A percentile compares a stretch with the other conserved stretches of the same genome.
phyloP scores from a whole-genome alignment of 805 yeast genomes.

The Isabelozyma heimii region DNA sequence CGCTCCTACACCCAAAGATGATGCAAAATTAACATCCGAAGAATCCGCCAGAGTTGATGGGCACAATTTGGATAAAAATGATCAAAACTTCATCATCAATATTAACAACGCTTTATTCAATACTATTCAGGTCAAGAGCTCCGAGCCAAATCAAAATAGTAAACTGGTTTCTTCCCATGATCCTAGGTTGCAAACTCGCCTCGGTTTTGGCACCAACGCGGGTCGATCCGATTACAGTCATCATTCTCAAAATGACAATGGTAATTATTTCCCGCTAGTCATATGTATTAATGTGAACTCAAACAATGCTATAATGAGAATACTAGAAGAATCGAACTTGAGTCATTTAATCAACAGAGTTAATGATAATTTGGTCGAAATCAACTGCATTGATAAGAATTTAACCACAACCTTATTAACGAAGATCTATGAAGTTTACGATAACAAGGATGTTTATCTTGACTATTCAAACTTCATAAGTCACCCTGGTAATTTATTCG shows the following conservation, averaged over 20 bases:
- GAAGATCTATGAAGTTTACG: slow-evolving; percentile 4
- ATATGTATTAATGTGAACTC: neutral
- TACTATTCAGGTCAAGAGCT: neutral
- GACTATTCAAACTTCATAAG: slow-evolving; percentile 34
- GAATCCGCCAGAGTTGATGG: neutral
- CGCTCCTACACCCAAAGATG: neutral
- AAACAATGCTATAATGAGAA: neutral
- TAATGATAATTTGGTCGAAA: neutral
- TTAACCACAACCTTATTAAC: neutral
- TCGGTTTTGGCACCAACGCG: neutral
- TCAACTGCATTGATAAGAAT: neutral
- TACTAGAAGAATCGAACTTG: neutral
- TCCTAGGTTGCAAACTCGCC: neutral
- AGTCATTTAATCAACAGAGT: neutral
- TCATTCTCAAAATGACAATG: neutral
- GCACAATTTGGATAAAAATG: neutral
- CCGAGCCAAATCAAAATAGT: neutral
- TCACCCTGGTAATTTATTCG: slow-evolving; percentile 59
- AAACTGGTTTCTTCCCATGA: neutral
- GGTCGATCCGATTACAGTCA: neutral
- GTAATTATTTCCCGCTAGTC: neutral
- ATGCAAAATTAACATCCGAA: neutral
- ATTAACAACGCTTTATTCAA: neutral
- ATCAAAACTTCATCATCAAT: neutral
- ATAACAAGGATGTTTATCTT: slow-evolving; percentile 6